A percentile compares a stretch with the other conserved stretches of the same genome.
Conservation (phyloP, 768 basidiomycete species). For the Rhizopogon roseolus region DNA sequence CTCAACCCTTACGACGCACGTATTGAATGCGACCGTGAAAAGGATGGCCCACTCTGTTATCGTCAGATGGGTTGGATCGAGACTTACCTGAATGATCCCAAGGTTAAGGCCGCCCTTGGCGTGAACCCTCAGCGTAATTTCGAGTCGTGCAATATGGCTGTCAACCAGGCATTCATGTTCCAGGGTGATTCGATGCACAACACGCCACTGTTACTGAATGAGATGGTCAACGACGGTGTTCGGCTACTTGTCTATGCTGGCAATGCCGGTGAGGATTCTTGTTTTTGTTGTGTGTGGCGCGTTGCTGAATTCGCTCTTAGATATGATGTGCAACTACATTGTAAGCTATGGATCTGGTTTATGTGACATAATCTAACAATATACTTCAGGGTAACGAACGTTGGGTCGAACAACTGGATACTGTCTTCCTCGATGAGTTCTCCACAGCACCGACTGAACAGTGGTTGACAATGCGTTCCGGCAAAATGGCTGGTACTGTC, state of each 20-base stretch:
- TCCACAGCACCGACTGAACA: slow-evolving; percentile 39
- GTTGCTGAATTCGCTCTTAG: slow-evolving; percentile 28
- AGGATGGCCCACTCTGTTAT: slow-evolving; percentile 75
- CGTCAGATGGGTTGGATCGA: slow-evolving; percentile 85
- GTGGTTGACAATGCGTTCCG: slow-evolving; percentile 51
- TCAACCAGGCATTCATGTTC: slow-evolving; percentile 75
- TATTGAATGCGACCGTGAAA: slow-evolving; percentile 60
- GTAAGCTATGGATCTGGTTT: slow-evolving; percentile 29
- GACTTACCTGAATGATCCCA: slow-evolving; percentile 75
- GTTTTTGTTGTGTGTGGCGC: neutral
- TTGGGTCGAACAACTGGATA: slow-evolving; percentile 65
- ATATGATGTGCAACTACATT: slow-evolving; percentile 87
- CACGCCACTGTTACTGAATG: slow-evolving; percentile 70
- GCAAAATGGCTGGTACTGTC: slow-evolving; percentile 60
- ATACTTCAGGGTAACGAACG: slow-evolving; percentile 64
- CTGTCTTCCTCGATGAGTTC: slow-evolving; percentile 61
- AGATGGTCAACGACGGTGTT: slow-evolving; percentile 78
- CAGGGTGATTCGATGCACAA: slow-evolving; percentile 90
- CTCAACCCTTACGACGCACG: slow-evolving; percentile 91
- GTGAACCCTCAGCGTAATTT: slow-evolving; percentile 57
- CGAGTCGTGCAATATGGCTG: slow-evolving; percentile 68
- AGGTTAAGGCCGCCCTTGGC: slow-evolving; percentile 76
- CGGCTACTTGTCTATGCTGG: slow-evolving; percentile 88
- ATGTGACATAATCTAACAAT: neutral
- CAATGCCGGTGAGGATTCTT: slow-evolving; percentile 53